Evolutionary conservation across 805 yeast genomes (phyloP).

Genomic region (Metschnikowia lunata): DNA sequence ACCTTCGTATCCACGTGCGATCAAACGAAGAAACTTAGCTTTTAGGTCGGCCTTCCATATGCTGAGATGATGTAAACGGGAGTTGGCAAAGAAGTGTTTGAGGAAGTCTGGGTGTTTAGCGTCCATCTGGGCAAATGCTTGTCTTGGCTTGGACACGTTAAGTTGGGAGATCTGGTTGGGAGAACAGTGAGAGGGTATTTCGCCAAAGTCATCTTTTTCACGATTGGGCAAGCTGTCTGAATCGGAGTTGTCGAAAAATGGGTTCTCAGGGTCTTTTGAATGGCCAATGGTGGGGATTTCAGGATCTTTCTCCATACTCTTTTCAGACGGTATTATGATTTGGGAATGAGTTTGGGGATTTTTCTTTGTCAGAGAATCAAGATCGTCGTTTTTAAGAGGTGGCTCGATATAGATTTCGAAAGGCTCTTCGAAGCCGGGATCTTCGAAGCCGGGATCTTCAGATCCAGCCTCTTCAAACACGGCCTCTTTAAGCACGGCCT

Average conservation of each 20-base stretch:
- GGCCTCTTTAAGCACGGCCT: not conserved
- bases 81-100: constrained; percentile 65
- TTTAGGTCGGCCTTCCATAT: constrained; percentile 78
- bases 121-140: constrained; percentile 30
- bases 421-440: not conserved
- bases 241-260: not conserved
- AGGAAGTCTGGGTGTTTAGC: constrained; percentile 79
- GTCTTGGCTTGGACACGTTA: constrained; percentile 10
- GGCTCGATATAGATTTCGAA: not conserved
- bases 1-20: constrained; percentile 19
- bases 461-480: not conserved
- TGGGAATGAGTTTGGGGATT: too few relatives aligned
- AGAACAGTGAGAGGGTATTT: not conserved
- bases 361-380: too few relatives aligned
- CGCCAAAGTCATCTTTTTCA: not conserved
- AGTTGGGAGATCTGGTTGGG: constrained; percentile 7
- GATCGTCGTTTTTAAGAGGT: not conserved
- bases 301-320: not conserved
- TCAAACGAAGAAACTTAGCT: constrained; percentile 52
- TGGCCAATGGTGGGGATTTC: not conserved
- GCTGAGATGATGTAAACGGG: constrained; percentile 85
- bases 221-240: not conserved
- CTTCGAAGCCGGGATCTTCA: not conserved
- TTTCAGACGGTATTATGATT: not conserved
- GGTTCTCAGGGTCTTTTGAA: not conserved